Evolutionary conservation across 768 basidiomycete species (phyloP).

Genomic region (Russula dissimulans): DNA sequence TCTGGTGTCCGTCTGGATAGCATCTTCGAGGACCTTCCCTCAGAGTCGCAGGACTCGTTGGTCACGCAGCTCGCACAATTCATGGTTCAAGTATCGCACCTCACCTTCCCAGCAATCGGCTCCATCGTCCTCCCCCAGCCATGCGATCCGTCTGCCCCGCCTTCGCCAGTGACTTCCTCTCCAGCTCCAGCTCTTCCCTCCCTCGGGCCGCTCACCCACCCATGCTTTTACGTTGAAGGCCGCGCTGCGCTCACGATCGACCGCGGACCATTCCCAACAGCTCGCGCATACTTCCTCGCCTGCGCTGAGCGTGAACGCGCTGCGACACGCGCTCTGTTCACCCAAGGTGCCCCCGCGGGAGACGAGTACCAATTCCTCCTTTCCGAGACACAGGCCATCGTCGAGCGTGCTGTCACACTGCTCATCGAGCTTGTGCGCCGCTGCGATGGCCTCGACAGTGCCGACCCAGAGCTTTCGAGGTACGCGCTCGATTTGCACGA

Average conservation of each 20-base stretch:
- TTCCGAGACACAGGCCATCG: conserved; percentile 24
- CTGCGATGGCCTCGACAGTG: conserved; percentile 27
- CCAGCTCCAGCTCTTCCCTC: not conserved
- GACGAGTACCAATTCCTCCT: conserved; percentile 25
- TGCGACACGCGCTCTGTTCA: conserved; percentile 25
- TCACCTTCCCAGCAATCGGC: conserved; percentile 25
- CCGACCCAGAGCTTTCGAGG: conserved; percentile 25
- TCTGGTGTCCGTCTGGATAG: conserved; percentile 23
- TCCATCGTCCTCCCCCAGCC: conserved; percentile 18
- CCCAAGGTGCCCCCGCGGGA: conserved; percentile 25
- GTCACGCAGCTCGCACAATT: conserved; percentile 25
- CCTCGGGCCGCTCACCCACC: conserved; percentile 19
- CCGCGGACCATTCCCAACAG: conserved; percentile 26
- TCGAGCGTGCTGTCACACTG: conserved; percentile 27
- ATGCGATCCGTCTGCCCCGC: not conserved
- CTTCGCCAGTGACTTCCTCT: not conserved
- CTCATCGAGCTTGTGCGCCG: conserved; percentile 24
- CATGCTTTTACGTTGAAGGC: conserved; percentile 26
- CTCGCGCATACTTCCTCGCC: conserved; percentile 27
- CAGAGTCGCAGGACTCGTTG: conserved; percentile 22
- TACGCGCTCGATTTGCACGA: conserved; percentile 28
- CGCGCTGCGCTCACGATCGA: conserved; percentile 26
- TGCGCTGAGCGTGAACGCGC: conserved; percentile 31
- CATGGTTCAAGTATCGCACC: conserved; percentile 25
- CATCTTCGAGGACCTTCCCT: conserved; percentile 23